phyloP scores from a whole-genome alignment of 768 basidiomycete genomes.

The Boletus speciosus region DNA sequence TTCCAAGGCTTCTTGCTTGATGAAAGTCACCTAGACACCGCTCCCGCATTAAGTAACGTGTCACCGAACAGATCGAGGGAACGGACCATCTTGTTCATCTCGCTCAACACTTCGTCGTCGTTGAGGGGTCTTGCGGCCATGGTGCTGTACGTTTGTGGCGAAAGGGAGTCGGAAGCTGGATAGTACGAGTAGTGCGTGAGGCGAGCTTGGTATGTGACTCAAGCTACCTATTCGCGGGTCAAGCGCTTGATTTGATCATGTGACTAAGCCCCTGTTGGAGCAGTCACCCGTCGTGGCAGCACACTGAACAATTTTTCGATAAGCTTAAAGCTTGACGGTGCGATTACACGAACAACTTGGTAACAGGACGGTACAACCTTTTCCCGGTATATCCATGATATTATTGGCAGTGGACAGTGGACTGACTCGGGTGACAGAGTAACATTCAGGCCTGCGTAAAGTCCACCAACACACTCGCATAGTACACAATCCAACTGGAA shows the following conservation, averaged over 20 bases:
- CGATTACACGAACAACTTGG: background rate
- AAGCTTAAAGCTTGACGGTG: background rate
- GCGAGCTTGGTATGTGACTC: background rate
- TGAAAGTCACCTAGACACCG: conserved; percentile 79
- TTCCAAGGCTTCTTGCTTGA: conserved; percentile 97
- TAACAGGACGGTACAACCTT: background rate
- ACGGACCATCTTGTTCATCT: conserved; percentile 99
- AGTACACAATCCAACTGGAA: too few relatives aligned
- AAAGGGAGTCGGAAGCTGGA: background rate
- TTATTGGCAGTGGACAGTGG: too few relatives aligned
- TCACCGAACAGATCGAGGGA: conserved; percentile 3
- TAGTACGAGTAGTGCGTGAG: background rate
- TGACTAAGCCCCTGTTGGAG: background rate
- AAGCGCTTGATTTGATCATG: background rate
- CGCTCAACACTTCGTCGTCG: conserved; percentile 91
- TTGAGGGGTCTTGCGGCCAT: conserved; percentile 81
- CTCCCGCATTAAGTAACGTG: background rate
- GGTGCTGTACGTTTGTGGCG: conserved; percentile 11
- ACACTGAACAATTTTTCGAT: too few relatives aligned
- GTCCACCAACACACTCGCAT: too few relatives aligned
- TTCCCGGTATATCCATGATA: too few relatives aligned
- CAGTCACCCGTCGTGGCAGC: too few relatives aligned
- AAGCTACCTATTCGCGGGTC: background rate
- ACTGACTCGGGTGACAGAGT: too few relatives aligned
- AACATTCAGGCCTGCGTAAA: too few relatives aligned